Evolutionary conservation across 352 stramenopile genomes (phyloP).

Genomic region (Pythium dissotocum): DNA sequence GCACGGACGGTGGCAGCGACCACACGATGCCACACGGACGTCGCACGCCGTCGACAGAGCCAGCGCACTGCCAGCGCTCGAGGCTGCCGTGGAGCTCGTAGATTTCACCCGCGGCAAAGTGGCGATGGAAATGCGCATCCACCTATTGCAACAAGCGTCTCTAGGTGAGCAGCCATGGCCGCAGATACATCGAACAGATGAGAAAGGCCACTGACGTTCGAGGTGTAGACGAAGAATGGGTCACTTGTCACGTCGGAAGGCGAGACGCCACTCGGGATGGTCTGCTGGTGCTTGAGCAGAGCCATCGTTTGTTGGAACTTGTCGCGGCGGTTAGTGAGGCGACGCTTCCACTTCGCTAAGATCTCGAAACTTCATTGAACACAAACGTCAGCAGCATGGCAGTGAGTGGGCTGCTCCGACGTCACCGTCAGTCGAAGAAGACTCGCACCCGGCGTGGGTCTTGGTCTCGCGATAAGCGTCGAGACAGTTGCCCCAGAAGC

Average conservation of each 20-base stretch:
- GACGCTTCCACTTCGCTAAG: slow-evolving; percentile 56
- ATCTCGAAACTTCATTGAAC: slow-evolving; percentile 49
- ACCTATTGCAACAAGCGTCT: slow-evolving; percentile 40
- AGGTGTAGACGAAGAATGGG: slow-evolving; percentile 92
- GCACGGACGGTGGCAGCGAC: slow-evolving; percentile 46
- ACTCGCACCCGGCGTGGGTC: slow-evolving; percentile 66
- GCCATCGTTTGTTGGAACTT: slow-evolving; percentile 45
- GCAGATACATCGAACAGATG: not conserved
- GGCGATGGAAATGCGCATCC: slow-evolving; percentile 84
- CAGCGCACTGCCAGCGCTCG: slow-evolving; percentile 76
- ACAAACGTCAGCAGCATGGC: not conserved
- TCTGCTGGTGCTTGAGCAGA: slow-evolving; percentile 32
- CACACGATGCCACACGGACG: slow-evolving; percentile 54
- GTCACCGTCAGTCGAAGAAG: not conserved
- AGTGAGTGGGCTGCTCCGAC: not conserved
- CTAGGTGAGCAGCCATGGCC: not conserved
- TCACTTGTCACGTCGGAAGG: slow-evolving; percentile 42
- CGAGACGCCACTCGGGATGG: slow-evolving; percentile 33
- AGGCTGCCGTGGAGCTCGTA: slow-evolving; percentile 90
- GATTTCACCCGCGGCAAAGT: slow-evolving; percentile 74
- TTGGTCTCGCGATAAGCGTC: slow-evolving; percentile 84
- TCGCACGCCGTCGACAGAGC: slow-evolving; percentile 41
- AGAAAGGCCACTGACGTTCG: slow-evolving; percentile 63
- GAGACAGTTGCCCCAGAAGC: slow-evolving; percentile 90
- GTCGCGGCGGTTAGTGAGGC: slow-evolving; percentile 18